Percentiles rank a stretch among this genome's conserved stretches.
These are phyloP conservation scores for Vitis rupestris DNA, from an alignment of 164 flowering plant genomes.

Conservation along the genomic window DNA sequence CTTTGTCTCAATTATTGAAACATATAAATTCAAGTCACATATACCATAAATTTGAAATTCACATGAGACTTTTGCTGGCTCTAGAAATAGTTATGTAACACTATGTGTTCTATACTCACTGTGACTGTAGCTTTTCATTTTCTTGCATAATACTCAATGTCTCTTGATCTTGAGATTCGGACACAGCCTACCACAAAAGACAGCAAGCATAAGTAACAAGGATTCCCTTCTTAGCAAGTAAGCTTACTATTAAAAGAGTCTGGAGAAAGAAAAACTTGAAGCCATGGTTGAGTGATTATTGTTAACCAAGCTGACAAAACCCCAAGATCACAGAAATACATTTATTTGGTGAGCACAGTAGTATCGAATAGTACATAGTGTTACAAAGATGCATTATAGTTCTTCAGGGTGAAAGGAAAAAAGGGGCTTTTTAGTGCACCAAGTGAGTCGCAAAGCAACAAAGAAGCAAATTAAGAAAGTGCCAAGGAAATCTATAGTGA, in stretches of 20 bases:
- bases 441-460: neutral
- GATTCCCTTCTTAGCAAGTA: neutral
- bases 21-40: neutral
- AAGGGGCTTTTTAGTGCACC: neutral
- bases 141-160: constrained; percentile 27
- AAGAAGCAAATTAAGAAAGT: too few species aligned
- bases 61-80: too few species aligned
- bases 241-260: too few species aligned
- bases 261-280: neutral
- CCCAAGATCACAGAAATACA: neutral
- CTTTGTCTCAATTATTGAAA: neutral
- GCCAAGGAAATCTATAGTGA: too few species aligned
- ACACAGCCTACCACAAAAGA: constrained; percentile 23
- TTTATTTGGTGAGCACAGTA: neutral
- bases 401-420: neutral
- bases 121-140: constrained; percentile 37
- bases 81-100: neutral
- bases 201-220: neutral
- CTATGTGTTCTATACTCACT: constrained; percentile 33
- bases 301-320: neutral
- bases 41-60: too few species aligned
- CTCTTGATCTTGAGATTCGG: constrained; percentile 21
- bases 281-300: neutral
- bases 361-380: neutral
- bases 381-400: neutral